Evolutionary conservation across 2,329 filamentous ascomycete species (phyloP).

Genomic region (Lachnellula subtilissima): DNA sequence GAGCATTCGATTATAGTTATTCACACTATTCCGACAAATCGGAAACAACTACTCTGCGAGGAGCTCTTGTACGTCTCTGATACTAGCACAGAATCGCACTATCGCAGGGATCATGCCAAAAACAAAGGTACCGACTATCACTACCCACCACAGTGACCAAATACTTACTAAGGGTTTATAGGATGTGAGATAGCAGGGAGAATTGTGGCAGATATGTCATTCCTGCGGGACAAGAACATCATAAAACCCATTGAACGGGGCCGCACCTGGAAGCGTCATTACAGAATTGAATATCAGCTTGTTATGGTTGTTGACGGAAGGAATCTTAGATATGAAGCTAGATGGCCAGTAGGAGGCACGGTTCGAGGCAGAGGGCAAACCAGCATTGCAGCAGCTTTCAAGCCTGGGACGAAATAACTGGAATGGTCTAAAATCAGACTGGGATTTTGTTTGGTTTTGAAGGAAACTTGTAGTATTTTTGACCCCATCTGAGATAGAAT

Average conservation of each 20-base stretch:
- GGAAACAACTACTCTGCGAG: slow-evolving; percentile 5
- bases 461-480: too few relatives aligned
- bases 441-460: too few relatives aligned
- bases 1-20: slow-evolving; percentile 1
- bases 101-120: slow-evolving; percentile 6
- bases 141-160: background rate
- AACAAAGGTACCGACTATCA: slow-evolving; percentile 11
- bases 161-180: background rate
- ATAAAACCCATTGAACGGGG: slow-evolving; percentile 2
- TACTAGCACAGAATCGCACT: slow-evolving; percentile 10
- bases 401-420: slow-evolving; percentile 9
- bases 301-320: slow-evolving; percentile 16
- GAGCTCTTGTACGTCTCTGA: slow-evolving; percentile 14
- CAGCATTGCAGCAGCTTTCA: slow-evolving; percentile 18
- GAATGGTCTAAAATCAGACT: too few relatives aligned
- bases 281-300: slow-evolving; percentile 16
- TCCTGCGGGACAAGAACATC: slow-evolving; percentile 4
- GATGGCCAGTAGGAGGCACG: slow-evolving; percentile 11
- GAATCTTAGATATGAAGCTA: slow-evolving; percentile 16
- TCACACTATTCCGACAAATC: slow-evolving; percentile 3
- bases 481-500: too few relatives aligned
- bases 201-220: slow-evolving; percentile 16
- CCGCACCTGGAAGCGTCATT: slow-evolving; percentile 2
- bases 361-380: slow-evolving; percentile 8
- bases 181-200: slow-evolving; percentile 6